These are phyloP conservation scores for Oldenlandia corymbosa DNA, from an alignment of 257 asterid genomes.

Conservation along the genomic window DNA sequence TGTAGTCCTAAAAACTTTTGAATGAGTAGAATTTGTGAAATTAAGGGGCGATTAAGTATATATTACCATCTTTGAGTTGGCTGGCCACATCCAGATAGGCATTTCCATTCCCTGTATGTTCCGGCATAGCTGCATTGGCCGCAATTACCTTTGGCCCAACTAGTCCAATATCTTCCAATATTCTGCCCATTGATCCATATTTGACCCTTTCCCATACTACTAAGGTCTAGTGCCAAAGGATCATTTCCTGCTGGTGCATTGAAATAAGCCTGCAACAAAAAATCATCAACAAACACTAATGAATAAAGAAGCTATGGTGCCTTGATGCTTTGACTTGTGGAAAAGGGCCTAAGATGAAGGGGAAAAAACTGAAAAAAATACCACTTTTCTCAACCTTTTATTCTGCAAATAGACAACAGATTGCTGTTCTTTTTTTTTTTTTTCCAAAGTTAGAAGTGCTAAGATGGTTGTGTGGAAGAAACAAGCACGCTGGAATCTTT, in stretches of 20 bases:
- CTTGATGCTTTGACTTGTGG: not conserved
- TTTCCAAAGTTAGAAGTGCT: no score
- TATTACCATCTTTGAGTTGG: constrained; percentile 98
- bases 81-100: constrained; percentile 87
- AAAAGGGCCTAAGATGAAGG: not conserved
- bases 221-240: constrained; percentile 74
- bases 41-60: no score
- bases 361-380: no score
- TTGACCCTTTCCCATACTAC: constrained; percentile 91
- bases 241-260: constrained; percentile 61
- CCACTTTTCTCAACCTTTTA: no score
- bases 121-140: constrained; percentile 58
- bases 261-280: constrained; percentile 61
- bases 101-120: constrained; percentile 58
- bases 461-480: no score
- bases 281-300: not conserved
- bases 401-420: no score
- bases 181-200: constrained; percentile 86
- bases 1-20: not conserved
- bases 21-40: no score
- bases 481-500: no score
- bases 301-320: not conserved
- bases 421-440: no score
- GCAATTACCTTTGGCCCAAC: constrained; percentile 68
- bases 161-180: constrained; percentile 88